Base-by-base conservation (phyloP, 768 basidiomycete genomes). In the Sistotremastrum niveocremeum region DNA sequence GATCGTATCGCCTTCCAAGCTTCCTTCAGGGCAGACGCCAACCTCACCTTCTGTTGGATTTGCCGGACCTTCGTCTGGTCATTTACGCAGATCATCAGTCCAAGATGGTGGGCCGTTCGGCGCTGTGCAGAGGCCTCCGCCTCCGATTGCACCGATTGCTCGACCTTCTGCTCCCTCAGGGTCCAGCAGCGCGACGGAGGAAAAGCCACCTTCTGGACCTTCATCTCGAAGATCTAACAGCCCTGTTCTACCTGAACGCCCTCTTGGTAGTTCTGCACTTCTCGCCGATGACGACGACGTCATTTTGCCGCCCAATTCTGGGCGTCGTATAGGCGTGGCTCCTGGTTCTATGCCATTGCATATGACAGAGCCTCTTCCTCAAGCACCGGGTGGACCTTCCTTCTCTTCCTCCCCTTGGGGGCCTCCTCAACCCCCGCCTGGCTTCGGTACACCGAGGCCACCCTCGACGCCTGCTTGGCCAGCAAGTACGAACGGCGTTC, bases 281-380 rank as follows among this genome's bases (percentile, higher is more conserved):
- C 75, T 78, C 3, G 75, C 83, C 9, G 84, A 85, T 49, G 84
- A 84, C 49, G 85, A 88, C 57, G 84, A 87, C 56, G 80, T 86
- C 7, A 73, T 87, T 10, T 62, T 70, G 37, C 62, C 70, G 11
- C 68, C 70, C 5, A 20, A 20, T 20, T 20, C 20, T 20, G 64
- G 73, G 35, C 60, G 75, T 41, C 65, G 73, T 28, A 52, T 58
- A 9, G 37, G 49, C 6, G 61, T 59, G 37, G 64, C 58, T 1
- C 61, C 60, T 34, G 62, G 65, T 39, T 62, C 62, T 3, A 67
- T 72, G 20, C 20, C 20, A 20, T 20, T 20, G 20, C 20, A 20
- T 20, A 20, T 20, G 20, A 20, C 20, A 20, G 20, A 20, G 20
- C 20, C 20, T 20, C 20, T 20, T 20, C 20, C 20, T 20, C 20